Conservation (phyloP, 1,139 yeast genomes). For the Saccharomycopsis phalli region DNA sequence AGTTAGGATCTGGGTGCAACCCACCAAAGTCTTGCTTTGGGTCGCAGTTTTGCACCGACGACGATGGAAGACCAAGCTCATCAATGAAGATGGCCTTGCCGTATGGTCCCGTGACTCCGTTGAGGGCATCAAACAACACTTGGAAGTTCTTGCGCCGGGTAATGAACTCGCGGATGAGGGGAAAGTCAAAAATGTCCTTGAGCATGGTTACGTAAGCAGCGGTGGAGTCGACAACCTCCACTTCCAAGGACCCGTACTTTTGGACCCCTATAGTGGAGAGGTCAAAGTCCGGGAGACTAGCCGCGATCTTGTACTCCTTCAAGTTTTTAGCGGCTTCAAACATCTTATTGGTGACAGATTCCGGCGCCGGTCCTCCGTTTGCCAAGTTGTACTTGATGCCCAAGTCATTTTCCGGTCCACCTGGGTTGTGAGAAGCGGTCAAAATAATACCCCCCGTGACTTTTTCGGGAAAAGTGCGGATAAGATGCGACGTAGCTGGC, state of each 20-base stretch:
- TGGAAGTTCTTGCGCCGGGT: slow-evolving; percentile 44
- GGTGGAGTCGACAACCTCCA: slow-evolving; percentile 81
- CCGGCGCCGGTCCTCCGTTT: slow-evolving; percentile 99
- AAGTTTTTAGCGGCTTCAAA: slow-evolving; percentile 60
- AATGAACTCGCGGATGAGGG: slow-evolving; percentile 66
- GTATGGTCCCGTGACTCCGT: slow-evolving; percentile 97
- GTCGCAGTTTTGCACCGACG: slow-evolving; percentile 64
- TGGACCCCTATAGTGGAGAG: slow-evolving; percentile 47
- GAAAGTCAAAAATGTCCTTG: slow-evolving; percentile 84
- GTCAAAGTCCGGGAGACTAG: slow-evolving; percentile 52
- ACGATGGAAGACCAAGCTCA: slow-evolving; percentile 67
- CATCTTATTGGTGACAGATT: slow-evolving; percentile 80
- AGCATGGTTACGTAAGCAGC: slow-evolving; percentile 68
- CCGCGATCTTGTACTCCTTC: slow-evolving; percentile 47
- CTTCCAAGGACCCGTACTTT: slow-evolving; percentile 42
- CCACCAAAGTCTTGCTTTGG: slow-evolving; percentile 95
- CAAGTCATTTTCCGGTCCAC: slow-evolving; percentile 87
- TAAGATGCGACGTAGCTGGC: slow-evolving; percentile 92
- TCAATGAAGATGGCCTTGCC: slow-evolving; percentile 78
- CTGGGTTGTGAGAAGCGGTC: slow-evolving; percentile 98
- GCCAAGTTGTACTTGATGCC: slow-evolving; percentile 94
- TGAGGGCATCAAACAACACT: slow-evolving; percentile 79
- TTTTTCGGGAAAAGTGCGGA: slow-evolving; percentile 49
- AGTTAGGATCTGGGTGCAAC: slow-evolving; percentile 94
- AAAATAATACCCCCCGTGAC: slow-evolving; percentile 94